Evolutionary conservation across 306 rosid genomes (phyloP).

Genomic region (Gynostemma pentaphyllum): DNA sequence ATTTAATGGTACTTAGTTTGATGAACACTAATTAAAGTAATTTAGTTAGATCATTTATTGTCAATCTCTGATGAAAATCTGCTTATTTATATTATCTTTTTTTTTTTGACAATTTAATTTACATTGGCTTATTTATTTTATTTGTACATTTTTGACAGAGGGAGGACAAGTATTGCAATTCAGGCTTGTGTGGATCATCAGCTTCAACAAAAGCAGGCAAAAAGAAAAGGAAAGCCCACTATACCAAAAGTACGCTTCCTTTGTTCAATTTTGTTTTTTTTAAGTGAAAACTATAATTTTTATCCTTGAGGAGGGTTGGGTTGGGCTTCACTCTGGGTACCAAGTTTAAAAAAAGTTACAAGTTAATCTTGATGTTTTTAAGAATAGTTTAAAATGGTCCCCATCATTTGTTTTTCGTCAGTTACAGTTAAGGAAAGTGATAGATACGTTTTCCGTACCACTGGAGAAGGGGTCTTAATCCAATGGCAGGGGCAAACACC

Average conservation of each 20-base stretch:
- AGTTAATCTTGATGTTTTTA: no score
- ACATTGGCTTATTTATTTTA: background rate
- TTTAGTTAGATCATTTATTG: background rate
- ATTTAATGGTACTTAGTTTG: background rate
- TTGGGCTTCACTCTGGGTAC: no score
- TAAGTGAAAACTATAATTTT: no score
- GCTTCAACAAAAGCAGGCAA: conserved; percentile 46
- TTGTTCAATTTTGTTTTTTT: background rate
- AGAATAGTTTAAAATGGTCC: no score
- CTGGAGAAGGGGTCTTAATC: no score
- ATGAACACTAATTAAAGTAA: background rate
- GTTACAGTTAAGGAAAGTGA: background rate
- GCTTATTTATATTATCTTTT: background rate
- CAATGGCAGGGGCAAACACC: no score
- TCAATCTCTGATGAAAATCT: background rate
- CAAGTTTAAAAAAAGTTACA: no score
- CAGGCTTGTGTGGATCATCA: conserved; percentile 50
- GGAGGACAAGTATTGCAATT: conserved; percentile 86
- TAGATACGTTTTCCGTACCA: background rate
- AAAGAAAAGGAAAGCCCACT: conserved; percentile 55
- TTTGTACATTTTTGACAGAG: conserved; percentile 39
- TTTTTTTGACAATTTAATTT: background rate
- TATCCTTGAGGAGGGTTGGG: no score
- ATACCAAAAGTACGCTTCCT: conserved; percentile 48
- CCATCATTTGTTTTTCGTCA: no score